These are phyloP conservation scores for Uronychia setigera DNA, from an alignment of 73 alveolate species.

Conservation along the genomic window DNA sequence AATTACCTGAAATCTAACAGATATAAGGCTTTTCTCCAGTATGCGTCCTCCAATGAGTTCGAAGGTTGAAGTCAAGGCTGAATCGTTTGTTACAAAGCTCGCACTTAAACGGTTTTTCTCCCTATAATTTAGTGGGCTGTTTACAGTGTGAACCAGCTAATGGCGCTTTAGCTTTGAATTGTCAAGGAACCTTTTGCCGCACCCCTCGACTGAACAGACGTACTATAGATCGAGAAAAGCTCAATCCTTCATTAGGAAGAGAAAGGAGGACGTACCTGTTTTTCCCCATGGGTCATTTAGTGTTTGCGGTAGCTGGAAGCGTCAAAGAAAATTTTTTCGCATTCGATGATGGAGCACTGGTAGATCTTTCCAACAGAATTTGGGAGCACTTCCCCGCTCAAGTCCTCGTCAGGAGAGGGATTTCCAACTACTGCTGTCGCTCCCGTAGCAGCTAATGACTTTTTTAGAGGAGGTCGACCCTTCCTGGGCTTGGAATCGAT, in stretches of 20 bases:
- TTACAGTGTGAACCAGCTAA: conserved; percentile 82
- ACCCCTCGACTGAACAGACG: background rate
- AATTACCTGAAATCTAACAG: conserved; percentile 11
- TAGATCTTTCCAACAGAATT: background rate
- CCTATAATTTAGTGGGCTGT: conserved; percentile 66
- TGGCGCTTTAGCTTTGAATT: conserved; percentile 89
- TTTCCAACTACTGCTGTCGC: background rate
- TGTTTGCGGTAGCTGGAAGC: conserved; percentile 65
- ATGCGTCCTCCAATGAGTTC: conserved; percentile 87
- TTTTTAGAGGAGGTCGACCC: background rate
- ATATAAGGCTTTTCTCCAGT: conserved; percentile 80
- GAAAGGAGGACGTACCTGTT: conserved; percentile 26
- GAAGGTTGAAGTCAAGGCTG: conserved; percentile 83
- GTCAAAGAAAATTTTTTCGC: conserved; percentile 69
- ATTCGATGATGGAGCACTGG: conserved; percentile 50
- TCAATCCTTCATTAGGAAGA: background rate
- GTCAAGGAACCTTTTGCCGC: conserved; percentile 45
- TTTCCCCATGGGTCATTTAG: conserved; percentile 78
- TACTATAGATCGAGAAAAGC: too few relatives aligned
- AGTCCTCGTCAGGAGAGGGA: background rate
- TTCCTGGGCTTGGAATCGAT: background rate
- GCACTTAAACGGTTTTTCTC: conserved; percentile 87
- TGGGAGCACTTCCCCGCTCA: background rate
- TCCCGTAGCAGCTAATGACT: background rate
- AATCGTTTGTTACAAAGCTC: conserved; percentile 80